These are phyloP conservation scores for Linaria vulgaris DNA, from an alignment of 257 asterid genomes.

Conservation along the genomic window DNA sequence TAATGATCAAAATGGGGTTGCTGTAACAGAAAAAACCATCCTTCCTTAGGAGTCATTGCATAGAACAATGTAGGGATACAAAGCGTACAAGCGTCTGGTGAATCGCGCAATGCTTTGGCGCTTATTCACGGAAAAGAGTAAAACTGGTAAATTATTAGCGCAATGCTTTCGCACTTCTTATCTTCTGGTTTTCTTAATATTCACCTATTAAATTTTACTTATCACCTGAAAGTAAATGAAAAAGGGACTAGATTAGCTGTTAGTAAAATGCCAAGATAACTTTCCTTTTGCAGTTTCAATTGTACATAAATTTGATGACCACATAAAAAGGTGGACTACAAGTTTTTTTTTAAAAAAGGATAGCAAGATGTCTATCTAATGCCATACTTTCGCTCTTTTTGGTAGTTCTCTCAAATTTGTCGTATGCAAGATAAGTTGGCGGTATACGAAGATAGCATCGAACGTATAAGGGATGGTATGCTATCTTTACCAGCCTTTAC, in stretches of 20 bases:
- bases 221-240: not conserved
- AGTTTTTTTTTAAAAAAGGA: too few relatives aligned
- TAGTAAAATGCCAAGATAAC: not conserved
- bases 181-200: slow-evolving; percentile 57
- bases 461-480: slow-evolving; percentile 38
- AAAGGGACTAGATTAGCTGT: not conserved
- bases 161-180: slow-evolving; percentile 50
- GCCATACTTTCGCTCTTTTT: slow-evolving; percentile 10
- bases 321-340: not conserved
- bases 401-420: slow-evolving; percentile 33
- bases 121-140: too few relatives aligned
- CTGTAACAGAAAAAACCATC: too few relatives aligned
- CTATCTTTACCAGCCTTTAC: not conserved
- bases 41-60: too few relatives aligned
- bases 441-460: slow-evolving; percentile 27
- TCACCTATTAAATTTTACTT: not conserved
- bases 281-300: not conserved
- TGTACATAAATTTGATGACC: not conserved
- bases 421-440: slow-evolving; percentile 30
- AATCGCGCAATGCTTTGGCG: too few relatives aligned
- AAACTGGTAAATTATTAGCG: too few relatives aligned
- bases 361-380: not conserved
- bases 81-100: slow-evolving; percentile 30
- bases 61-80: slow-evolving; percentile 16
- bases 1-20: too few relatives aligned